A percentile compares a stretch with the other conserved stretches of the same genome.
phyloP scores from a whole-genome alignment of 352 stramenopile genomes.

The Phytophthora litchii region DNA sequence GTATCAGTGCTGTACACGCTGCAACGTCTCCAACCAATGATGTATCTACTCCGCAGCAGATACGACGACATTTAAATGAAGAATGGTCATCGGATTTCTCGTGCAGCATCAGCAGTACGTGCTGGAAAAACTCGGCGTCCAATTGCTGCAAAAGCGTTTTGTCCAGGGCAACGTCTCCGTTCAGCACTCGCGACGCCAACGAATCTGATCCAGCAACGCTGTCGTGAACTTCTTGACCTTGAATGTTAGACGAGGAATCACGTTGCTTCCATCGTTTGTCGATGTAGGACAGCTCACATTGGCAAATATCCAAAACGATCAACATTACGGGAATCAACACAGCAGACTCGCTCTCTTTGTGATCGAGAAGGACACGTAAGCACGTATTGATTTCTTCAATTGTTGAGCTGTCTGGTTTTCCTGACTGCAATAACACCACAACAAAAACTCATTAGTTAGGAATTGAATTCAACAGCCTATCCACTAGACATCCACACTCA shows the following conservation, averaged over 20 bases:
- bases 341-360: constrained; percentile 31
- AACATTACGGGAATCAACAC: constrained; percentile 43
- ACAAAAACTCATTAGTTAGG: constrained; percentile 5
- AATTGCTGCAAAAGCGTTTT: constrained; percentile 29
- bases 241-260: constrained; percentile 13
- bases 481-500: constrained; percentile 15
- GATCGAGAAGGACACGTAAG: constrained; percentile 33
- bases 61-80: constrained; percentile 27
- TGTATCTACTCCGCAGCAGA: constrained; percentile 39
- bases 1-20: constrained; percentile 36
- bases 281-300: constrained; percentile 39
- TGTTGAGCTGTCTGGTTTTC: constrained; percentile 16
- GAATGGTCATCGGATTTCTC: constrained; percentile 10
- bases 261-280: constrained; percentile 37
- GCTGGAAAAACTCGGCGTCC: constrained; percentile 40
- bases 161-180: constrained; percentile 42
- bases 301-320: constrained; percentile 44
- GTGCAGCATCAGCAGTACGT: constrained; percentile 38
- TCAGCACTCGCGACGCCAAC: constrained; percentile 38
- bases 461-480: not conserved
- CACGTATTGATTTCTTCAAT: constrained; percentile 49
- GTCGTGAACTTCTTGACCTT: constrained; percentile 5
- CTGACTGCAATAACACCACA: constrained; percentile 21
- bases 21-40: constrained; percentile 38
- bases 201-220: constrained; percentile 37